Conservation (phyloP, 257 asterid genomes). For the Linderniella brevidens region DNA sequence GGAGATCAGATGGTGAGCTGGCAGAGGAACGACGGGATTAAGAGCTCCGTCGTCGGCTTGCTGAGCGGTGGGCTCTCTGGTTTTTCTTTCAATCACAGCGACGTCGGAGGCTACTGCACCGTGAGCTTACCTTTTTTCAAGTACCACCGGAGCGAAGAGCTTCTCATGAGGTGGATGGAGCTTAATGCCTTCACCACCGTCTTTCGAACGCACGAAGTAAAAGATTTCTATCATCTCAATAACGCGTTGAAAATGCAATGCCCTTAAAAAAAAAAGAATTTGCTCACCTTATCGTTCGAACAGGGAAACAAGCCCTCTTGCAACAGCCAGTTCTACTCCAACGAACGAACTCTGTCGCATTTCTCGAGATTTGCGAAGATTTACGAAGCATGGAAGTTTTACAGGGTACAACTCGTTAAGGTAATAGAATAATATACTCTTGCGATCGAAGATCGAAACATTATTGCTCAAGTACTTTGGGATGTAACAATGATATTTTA, state of each 20-base stretch:
- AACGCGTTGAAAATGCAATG: too few species aligned
- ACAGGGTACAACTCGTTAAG: slow-evolving; percentile 76
- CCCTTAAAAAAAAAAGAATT: too few species aligned
- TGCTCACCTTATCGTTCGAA: neutral
- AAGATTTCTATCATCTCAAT: slow-evolving; percentile 7
- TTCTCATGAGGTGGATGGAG: slow-evolving; percentile 91
- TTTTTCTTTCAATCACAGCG: slow-evolving; percentile 84
- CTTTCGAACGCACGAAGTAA: slow-evolving; percentile 89
- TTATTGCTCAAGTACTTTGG: neutral
- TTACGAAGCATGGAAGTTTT: slow-evolving; percentile 85
- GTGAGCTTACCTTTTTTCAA: slow-evolving; percentile 56
- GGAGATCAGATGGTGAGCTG: slow-evolving; percentile 99
- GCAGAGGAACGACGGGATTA: slow-evolving; percentile 93
- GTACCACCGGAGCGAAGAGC: slow-evolving; percentile 74
- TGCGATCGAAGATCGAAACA: neutral
- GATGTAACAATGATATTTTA: neutral
- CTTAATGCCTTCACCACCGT: slow-evolving; percentile 74
- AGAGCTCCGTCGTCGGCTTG: slow-evolving; percentile 81
- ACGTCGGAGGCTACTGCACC: slow-evolving; percentile 87
- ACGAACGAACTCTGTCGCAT: slow-evolving; percentile 51
- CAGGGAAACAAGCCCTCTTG: slow-evolving; percentile 85
- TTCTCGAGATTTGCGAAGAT: slow-evolving; percentile 71
- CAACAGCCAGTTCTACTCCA: slow-evolving; percentile 82
- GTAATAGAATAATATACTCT: slow-evolving; percentile 19
- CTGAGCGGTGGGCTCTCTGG: slow-evolving; percentile 85